phyloP scores from a whole-genome alignment of 768 basidiomycete genomes.

The Mycena crocata region DNA sequence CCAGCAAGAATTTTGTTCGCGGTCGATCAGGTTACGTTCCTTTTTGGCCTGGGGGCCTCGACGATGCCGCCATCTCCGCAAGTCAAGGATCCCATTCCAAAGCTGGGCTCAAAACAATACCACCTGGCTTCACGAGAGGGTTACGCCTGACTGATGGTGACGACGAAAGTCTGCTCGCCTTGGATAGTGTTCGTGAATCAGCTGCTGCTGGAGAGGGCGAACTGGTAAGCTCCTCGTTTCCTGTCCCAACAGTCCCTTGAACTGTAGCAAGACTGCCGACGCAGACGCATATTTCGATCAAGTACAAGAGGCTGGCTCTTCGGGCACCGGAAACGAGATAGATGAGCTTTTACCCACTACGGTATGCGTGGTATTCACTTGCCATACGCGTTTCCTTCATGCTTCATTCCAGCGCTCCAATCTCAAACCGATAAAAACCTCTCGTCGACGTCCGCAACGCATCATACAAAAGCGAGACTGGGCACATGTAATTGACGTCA shows the following conservation, averaged over 20 bases:
- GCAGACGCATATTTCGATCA: conserved; percentile 32
- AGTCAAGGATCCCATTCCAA: conserved; percentile 44
- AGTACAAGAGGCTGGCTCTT: conserved; percentile 18
- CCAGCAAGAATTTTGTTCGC: conserved; percentile 84
- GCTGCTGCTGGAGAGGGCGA: conserved; percentile 26
- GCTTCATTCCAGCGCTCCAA: conserved; percentile 59
- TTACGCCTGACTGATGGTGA: conserved; percentile 76
- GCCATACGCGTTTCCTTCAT: neutral
- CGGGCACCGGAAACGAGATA: conserved; percentile 16
- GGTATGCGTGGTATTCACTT: conserved; percentile 63
- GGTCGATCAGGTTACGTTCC: conserved; percentile 95
- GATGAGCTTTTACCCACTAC: conserved; percentile 35
- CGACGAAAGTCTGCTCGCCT: conserved; percentile 54
- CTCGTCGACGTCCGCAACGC: conserved; percentile 54
- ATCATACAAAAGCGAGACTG: conserved; percentile 88
- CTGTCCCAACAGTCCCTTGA: neutral
- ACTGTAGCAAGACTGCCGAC: conserved; percentile 15
- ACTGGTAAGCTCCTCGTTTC: conserved; percentile 7
- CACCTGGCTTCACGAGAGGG: conserved; percentile 88
- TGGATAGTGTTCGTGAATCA: conserved; percentile 37
- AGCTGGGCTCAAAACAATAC: conserved; percentile 69
- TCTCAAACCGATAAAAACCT: conserved; percentile 63
- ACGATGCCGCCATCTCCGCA: conserved; percentile 58
- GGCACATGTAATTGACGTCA: conserved; percentile 97
- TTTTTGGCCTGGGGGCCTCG: conserved; percentile 94